These are phyloP conservation scores for Blumeria graminis DNA, from an alignment of 2,329 filamentous ascomycete species.

Conservation along the genomic window DNA sequence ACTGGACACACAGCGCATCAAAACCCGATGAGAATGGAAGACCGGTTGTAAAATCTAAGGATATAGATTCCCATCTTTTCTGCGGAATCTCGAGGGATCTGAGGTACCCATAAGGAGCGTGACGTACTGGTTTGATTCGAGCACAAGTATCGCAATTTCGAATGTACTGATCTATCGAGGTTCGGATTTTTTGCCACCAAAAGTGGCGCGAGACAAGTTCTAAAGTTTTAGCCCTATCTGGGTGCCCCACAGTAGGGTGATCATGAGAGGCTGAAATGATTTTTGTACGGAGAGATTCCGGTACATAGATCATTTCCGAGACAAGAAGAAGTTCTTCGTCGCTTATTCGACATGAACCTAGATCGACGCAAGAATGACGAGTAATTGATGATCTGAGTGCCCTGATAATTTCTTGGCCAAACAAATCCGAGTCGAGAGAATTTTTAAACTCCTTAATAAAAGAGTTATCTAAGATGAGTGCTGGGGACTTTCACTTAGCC, in stretches of 20 bases:
- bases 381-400: background rate
- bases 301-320: too few species aligned
- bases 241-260: background rate
- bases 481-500: background rate
- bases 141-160: background rate
- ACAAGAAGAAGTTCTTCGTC: background rate
- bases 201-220: background rate
- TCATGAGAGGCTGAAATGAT: background rate
- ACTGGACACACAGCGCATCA: background rate
- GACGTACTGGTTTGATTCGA: background rate
- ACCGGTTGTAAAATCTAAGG: background rate
- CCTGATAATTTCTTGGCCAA: background rate
- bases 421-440: background rate
- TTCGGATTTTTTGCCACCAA: background rate
- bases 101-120: background rate
- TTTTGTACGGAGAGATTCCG: background rate
- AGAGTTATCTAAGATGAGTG: background rate
- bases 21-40: background rate
- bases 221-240: background rate
- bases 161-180: background rate
- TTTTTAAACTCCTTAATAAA: background rate
- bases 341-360: background rate
- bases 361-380: background rate
- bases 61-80: background rate
- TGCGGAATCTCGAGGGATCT: background rate